Percentiles rank a stretch among this genome's conserved stretches.
Conservation (phyloP, 306 rosid species). For the Vigna hirtella region DNA sequence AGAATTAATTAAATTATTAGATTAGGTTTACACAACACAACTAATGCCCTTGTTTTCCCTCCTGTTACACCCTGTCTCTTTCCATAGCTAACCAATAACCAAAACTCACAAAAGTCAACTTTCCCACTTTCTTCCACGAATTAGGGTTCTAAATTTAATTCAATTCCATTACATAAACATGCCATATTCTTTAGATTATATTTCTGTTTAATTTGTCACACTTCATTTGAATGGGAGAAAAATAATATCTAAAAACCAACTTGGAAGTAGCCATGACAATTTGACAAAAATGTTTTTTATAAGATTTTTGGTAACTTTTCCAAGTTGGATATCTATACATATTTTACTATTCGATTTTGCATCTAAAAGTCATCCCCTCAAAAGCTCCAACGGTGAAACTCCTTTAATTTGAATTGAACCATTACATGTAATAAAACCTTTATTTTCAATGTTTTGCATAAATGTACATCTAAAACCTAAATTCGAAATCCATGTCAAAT, state of each 20-base stretch:
- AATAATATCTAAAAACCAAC: neutral
- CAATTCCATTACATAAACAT: neutral
- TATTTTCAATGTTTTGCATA: too few relatives aligned
- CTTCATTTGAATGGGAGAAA: neutral
- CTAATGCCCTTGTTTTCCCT: neutral
- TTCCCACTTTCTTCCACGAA: slow-evolving; percentile 1
- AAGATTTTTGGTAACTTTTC: neutral
- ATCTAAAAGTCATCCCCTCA: neutral
- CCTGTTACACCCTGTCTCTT: neutral
- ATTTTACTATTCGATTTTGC: neutral
- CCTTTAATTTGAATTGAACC: too few relatives aligned
- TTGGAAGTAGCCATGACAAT: neutral
- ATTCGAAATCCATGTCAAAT: too few relatives aligned
- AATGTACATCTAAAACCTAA: too few relatives aligned
- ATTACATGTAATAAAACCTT: too few relatives aligned
- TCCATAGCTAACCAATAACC: slow-evolving; percentile 12
- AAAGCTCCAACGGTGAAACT: neutral
- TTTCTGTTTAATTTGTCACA: neutral
- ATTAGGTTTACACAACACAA: neutral
- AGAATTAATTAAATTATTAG: neutral
- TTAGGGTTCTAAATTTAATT: neutral
- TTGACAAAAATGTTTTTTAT: neutral
- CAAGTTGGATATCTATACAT: neutral
- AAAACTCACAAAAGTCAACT: slow-evolving; percentile 33
- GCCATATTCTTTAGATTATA: too few relatives aligned